Evolutionary conservation across 2,329 filamentous ascomycete genomes (phyloP).

Genomic region (Fusarium sp.): DNA sequence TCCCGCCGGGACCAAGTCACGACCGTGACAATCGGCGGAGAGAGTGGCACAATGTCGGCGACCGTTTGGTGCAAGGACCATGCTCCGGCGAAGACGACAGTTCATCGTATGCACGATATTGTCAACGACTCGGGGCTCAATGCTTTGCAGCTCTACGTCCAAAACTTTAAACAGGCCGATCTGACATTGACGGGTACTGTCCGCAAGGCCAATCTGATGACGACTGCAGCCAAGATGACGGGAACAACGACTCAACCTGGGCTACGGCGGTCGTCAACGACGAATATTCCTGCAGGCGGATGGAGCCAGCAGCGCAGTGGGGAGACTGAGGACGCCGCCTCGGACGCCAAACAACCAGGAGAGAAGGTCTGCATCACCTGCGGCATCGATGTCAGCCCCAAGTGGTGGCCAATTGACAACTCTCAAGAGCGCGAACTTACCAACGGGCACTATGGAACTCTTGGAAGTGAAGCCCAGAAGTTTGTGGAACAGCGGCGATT

Average conservation of each 20-base stretch:
- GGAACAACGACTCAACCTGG: conserved; percentile 47
- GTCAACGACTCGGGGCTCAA: conserved; percentile 79
- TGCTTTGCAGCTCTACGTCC: conserved; percentile 86
- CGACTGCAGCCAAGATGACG: conserved; percentile 69
- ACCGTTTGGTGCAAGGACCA: conserved; percentile 94
- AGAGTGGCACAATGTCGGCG: conserved; percentile 86
- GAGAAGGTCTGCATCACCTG: conserved; percentile 73
- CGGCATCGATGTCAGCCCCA: conserved; percentile 77
- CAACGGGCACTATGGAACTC: conserved; percentile 62
- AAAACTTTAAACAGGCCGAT: conserved; percentile 95
- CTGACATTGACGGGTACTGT: conserved; percentile 90
- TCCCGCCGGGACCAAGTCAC: conserved; percentile 84
- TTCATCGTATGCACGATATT: conserved; percentile 83
- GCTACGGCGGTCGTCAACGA: conserved; percentile 68
- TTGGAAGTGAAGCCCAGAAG: conserved; percentile 68
- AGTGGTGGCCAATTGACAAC: conserved; percentile 74
- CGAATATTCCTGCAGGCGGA: conserved; percentile 49
- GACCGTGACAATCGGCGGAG: conserved; percentile 83
- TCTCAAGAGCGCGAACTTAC: conserved; percentile 63
- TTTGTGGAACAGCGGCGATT: conserved; percentile 71
- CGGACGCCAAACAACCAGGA: conserved; percentile 51
- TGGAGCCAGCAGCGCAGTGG: conserved; percentile 39
- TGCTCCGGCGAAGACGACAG: conserved; percentile 73
- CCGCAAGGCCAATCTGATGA: conserved; percentile 86
- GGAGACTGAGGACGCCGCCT: conserved; percentile 43